Percentiles rank a stretch among this genome's conserved stretches.
These are phyloP conservation scores for Fusarium sp. DNA, from an alignment of 2,329 filamentous ascomycete species.

Conservation along the genomic window DNA sequence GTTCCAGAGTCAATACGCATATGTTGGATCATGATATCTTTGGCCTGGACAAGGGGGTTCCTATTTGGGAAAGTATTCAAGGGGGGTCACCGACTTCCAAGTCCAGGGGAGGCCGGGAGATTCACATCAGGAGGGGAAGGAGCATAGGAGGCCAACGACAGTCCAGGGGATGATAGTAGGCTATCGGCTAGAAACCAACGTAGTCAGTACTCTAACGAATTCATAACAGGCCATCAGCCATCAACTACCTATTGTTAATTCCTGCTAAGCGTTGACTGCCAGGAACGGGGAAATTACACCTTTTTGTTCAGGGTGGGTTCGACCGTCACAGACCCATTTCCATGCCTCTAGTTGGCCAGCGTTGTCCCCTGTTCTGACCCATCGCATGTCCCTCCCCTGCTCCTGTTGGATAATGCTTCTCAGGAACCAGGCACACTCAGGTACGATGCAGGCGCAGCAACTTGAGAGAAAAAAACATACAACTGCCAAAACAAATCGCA, in stretches of 20 bases:
- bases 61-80: constrained; percentile 7
- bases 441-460: constrained; percentile 2
- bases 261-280: constrained; percentile 10
- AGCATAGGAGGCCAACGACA: constrained; percentile 16
- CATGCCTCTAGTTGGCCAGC: constrained; percentile 15
- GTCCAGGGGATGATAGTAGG: constrained; percentile 17
- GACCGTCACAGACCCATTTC: constrained; percentile 16
- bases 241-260: constrained; percentile 1
- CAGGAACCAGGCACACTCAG: constrained; percentile 8
- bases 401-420: constrained; percentile 18
- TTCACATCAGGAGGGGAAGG: constrained; percentile 14
- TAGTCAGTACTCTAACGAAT: not conserved
- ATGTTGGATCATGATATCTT: constrained; percentile 12
- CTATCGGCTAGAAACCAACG: not conserved
- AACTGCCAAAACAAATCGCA: constrained; percentile 34
- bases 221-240: constrained; percentile 7
- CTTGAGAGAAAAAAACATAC: not conserved
- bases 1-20: constrained; percentile 21
- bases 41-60: constrained; percentile 15
- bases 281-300: constrained; percentile 35
- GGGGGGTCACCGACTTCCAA: constrained; percentile 11
- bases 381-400: constrained; percentile 20
- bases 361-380: constrained; percentile 21
- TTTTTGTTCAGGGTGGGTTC: constrained; percentile 15
- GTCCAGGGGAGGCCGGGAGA: constrained; percentile 17